A percentile compares a stretch with the other conserved stretches of the same genome.
These are phyloP conservation scores for Fraxinus anomala DNA, from an alignment of 257 asterid genomes.

Conservation along the genomic window DNA sequence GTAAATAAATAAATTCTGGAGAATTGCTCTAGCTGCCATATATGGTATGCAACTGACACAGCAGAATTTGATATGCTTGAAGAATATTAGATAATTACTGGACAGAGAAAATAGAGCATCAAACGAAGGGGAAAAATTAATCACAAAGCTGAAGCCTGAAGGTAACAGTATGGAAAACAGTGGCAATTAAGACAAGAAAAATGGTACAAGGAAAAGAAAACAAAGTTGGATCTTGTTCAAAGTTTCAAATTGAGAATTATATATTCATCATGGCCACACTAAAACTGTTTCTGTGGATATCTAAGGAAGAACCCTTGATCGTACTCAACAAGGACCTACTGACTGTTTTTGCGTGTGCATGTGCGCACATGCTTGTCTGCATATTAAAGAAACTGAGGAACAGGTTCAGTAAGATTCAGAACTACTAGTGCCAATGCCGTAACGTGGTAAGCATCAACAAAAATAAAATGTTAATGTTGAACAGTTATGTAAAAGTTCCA, in stretches of 20 bases:
- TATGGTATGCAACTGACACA: background rate
- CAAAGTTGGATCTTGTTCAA: background rate
- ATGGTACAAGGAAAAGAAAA: background rate
- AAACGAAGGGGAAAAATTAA: constrained; percentile 4
- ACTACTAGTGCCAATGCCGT: background rate
- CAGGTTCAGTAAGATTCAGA: background rate
- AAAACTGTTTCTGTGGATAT: background rate
- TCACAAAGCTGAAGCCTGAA: background rate
- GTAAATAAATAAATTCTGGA: background rate
- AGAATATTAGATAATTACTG: background rate
- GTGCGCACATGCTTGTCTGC: background rate
- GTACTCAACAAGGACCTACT: background rate
- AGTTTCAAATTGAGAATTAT: background rate
- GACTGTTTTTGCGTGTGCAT: background rate
- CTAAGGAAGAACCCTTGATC: background rate
- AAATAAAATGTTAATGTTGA: background rate
- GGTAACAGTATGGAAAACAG: background rate
- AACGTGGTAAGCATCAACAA: background rate
- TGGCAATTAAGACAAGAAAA: constrained; percentile 11
- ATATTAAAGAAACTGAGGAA: background rate
- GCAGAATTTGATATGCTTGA: background rate
- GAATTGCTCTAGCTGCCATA: background rate
- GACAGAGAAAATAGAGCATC: background rate
- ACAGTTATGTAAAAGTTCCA: background rate
- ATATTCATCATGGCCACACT: background rate